Evolutionary conservation across 2,329 filamentous ascomycete genomes (phyloP).

Genomic region (Penicillium hesseltinei): DNA sequence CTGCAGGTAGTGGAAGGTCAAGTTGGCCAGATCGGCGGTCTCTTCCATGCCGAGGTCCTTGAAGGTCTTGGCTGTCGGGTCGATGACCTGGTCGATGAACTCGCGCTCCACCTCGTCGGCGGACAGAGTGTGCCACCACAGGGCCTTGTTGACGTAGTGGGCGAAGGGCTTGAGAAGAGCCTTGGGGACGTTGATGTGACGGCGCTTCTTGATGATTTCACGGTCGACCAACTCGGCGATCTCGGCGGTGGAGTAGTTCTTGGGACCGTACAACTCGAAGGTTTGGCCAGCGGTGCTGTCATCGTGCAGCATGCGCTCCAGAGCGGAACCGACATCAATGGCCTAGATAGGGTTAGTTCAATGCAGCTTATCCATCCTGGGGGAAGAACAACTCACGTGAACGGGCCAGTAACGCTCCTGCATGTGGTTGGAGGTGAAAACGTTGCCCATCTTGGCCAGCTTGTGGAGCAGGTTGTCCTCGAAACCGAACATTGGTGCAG

Average conservation of each 20-base stretch:
- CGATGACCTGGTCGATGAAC: constrained; percentile 89
- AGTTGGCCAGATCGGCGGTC: constrained; percentile 78
- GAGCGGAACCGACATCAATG: constrained; percentile 83
- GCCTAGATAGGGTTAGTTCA: constrained; percentile 52
- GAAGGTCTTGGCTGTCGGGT: constrained; percentile 90
- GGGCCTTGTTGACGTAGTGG: constrained; percentile 69
- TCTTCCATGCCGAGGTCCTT: constrained; percentile 81
- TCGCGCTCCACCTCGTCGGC: constrained; percentile 87
- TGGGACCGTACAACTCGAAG: constrained; percentile 91
- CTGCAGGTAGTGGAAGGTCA: constrained; percentile 94
- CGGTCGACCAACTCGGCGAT: constrained; percentile 84
- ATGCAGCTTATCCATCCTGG: background rate
- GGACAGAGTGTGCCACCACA: constrained; percentile 87
- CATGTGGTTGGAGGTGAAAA: constrained; percentile 92
- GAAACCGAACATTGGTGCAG: constrained; percentile 89
- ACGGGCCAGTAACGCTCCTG: constrained; percentile 87
- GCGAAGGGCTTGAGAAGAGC: constrained; percentile 71
- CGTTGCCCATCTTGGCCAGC: constrained; percentile 74
- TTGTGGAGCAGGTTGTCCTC: constrained; percentile 89
- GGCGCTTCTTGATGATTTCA: constrained; percentile 85
- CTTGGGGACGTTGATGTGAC: constrained; percentile 90
- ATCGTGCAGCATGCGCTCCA: constrained; percentile 87
- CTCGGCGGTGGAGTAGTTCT: constrained; percentile 84
- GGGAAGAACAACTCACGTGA: constrained; percentile 59
- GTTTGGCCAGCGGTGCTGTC: constrained; percentile 88